Conservation (phyloP, 2,329 filamentous ascomycete species). For the Pseudopithomyces chartarum region DNA sequence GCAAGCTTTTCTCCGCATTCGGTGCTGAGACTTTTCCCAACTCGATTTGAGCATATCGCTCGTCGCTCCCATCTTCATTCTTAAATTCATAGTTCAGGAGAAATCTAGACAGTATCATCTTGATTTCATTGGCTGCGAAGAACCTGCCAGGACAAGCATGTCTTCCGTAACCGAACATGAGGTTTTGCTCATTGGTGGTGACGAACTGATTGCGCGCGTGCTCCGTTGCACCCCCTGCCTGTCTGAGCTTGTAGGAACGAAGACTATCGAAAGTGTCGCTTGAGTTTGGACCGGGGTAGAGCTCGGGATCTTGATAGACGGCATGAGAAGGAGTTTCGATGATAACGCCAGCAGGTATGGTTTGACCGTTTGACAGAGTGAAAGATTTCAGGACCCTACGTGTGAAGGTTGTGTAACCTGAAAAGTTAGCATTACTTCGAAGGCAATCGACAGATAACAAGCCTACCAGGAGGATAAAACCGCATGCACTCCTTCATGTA, state of each 20-base stretch:
- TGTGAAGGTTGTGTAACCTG: conserved; percentile 49
- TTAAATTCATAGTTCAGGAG: conserved; percentile 34
- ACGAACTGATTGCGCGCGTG: conserved; percentile 38
- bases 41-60: conserved; percentile 21
- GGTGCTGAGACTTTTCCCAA: conserved; percentile 4
- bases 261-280: conserved; percentile 37
- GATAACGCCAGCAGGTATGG: conserved; percentile 42
- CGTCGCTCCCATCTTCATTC: conserved; percentile 19
- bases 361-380: conserved; percentile 60
- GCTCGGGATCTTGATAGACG: conserved; percentile 27
- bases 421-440: not conserved
- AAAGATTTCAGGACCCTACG: conserved; percentile 59
- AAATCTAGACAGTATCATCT: conserved; percentile 31
- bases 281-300: conserved; percentile 28
- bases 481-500: conserved; percentile 44
- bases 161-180: conserved; percentile 33
- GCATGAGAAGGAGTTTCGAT: conserved; percentile 38
- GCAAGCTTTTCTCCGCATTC: conserved; percentile 11
- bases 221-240: conserved; percentile 22
- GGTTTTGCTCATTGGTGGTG: conserved; percentile 24
- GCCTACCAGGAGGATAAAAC: conserved; percentile 21
- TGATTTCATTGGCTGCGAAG: conserved; percentile 39
- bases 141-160: conserved; percentile 38
- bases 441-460: not conserved
- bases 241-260: conserved; percentile 36